A percentile compares a stretch with the other conserved stretches of the same genome.
These are phyloP conservation scores for Metahyphopichia silvanorum DNA, from an alignment of 805 yeast species.

Conservation along the genomic window DNA sequence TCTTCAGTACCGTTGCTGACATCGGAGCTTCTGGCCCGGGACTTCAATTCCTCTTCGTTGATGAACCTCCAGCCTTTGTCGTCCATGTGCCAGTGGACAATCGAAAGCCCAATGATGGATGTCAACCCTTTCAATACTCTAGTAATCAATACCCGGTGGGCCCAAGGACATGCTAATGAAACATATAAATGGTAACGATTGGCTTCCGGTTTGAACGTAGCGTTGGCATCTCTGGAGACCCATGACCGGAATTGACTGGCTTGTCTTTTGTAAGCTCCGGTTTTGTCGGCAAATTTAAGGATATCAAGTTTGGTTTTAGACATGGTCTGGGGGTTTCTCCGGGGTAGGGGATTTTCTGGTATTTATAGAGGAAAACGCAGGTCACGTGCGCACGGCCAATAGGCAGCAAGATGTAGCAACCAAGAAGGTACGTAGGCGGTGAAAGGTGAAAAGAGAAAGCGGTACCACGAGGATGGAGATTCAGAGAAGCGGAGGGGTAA, in stretches of 20 bases:
- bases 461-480: too few relatives aligned
- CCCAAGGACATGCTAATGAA: slow-evolving; percentile 94
- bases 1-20: slow-evolving; percentile 35
- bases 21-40: slow-evolving; percentile 52
- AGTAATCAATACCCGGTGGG: slow-evolving; percentile 77
- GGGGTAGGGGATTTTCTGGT: too few relatives aligned
- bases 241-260: slow-evolving; percentile 55
- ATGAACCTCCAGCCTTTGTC: slow-evolving; percentile 86
- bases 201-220: slow-evolving; percentile 68
- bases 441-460: too few relatives aligned
- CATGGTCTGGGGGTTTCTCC: too few relatives aligned
- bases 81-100: slow-evolving; percentile 91
- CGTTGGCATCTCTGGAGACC: slow-evolving; percentile 55
- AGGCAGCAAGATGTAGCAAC: too few relatives aligned
- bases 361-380: too few relatives aligned
- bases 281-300: slow-evolving; percentile 41
- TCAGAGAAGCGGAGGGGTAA: too few relatives aligned
- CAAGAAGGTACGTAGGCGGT: too few relatives aligned
- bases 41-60: slow-evolving; percentile 42
- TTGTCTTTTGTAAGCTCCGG: slow-evolving; percentile 21
- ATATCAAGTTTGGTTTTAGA: slow-evolving; percentile 45
- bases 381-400: too few relatives aligned
- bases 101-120: slow-evolving; percentile 60
- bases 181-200: slow-evolving; percentile 86
- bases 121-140: slow-evolving; percentile 69